Base-by-base conservation (phyloP, 805 yeast genomes). In the Groenewaldozyma tartarivorans region DNA sequence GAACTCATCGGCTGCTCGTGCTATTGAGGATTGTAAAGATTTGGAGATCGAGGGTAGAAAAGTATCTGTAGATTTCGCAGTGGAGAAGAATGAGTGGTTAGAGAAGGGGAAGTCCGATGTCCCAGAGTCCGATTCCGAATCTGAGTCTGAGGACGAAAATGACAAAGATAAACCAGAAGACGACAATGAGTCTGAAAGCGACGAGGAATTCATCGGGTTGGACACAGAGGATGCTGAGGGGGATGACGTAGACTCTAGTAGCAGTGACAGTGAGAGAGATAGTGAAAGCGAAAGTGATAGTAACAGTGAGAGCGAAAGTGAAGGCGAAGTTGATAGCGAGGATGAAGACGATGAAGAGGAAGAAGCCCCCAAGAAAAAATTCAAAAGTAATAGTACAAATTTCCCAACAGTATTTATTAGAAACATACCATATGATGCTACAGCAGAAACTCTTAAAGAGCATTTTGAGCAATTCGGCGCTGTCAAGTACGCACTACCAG, bases 401-500 rank as follows among this genome's bases (percentile, higher is more conserved):
- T 49, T 55, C 30, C 55, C 52, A 48, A 79, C 95, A 4, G 62
- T 92, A 19, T 92, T 92, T 57, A 84, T 92, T 7, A 77, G 98
- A 56, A 92, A 92, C 55, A 76, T 92, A 27, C 97, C 98, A 1
- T 92, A 90, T 56, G 96, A 86, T 61, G 94, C 96, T 3, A 86
- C 94, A 27, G 73, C 72, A 36, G 96, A 88, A 41, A 61, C 79
- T 1, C 68, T 92, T 31, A 70, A 67, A 36, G 85, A 77, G 39
- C 97, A 90, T 58, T 92, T 92, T 54, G 61, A 64, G 43, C 72
- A 76, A 50, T 87, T 92, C 58, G 98, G 98, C 9, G 73, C 82
- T 4, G 86, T 92, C 18, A 80, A 81, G 52, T 92, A 87, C 58
- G 98, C 98, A 1, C 69, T 92, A 35, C 96, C 97, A 0, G 98